Evolutionary conservation across 179 eudicot genomes (phyloP), one percentile per base, ranked within the genome.

Genomic region (Beta macrorhiza): DNA sequence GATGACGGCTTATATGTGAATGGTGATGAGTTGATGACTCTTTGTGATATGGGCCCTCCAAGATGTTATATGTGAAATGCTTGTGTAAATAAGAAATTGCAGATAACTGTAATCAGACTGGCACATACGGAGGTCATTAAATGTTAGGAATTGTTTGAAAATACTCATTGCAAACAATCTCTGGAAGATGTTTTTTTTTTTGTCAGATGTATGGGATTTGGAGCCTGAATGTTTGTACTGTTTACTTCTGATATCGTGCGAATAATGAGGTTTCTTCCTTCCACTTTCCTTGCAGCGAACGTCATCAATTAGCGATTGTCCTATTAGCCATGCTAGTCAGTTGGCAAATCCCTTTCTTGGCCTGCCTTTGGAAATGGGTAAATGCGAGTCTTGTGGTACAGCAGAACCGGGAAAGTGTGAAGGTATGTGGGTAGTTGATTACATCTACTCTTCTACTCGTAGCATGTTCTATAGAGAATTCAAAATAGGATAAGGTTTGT

Each of bases 331-430:
- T 88, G 90, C 93, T 12, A 96, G 93, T 84, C 99, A 94, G 83
- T 83, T 96, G 51, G 84, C 92, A 76, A 96, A 96, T 89, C 98
- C 99, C 32, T 96, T 94, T 65, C 97, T 96, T 75, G 99, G 99
- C 55, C 81, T 96, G 82, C 99, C 99, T 1, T 89, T 96, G 79
- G 97, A 94, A 67, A 86, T 72, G 59, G 93, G 98, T 7, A 94
- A 89, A 85, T 97, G 98, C 75, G 99, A 97, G 85, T 89, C 98
- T 11, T 97, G 99, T 84, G 99, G 99, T 74, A 91, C 99, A 8
- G 92, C 89, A 20, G 99, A 97, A 86, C 89, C 91, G 3, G 97
- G 97, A 74, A 83, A 89, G 67, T 97, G 98, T 82, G 99, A 97
- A 94, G 99, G 99, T 94, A 86, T 76, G 87, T 71, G 67, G 61